Percentiles rank a stretch among this genome's conserved stretches.
These are phyloP conservation scores for Asterochloris erici DNA, from an alignment of 139 green algal genomes.

Conservation along the genomic window DNA sequence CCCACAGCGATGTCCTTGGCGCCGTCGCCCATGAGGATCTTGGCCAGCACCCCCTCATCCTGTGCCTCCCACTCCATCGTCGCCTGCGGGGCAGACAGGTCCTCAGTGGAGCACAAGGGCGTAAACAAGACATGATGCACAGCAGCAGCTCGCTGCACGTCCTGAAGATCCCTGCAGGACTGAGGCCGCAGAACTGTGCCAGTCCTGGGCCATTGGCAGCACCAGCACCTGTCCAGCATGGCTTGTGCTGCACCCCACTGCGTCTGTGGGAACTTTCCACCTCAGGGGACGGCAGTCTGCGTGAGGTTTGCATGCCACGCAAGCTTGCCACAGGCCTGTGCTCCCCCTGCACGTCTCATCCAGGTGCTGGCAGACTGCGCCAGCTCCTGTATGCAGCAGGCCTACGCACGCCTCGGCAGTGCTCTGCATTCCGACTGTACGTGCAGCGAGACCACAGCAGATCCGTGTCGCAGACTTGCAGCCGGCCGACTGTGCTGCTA, in stretches of 20 bases:
- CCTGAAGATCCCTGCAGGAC: background rate
- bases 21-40: constrained; percentile 74
- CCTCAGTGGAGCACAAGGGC: background rate
- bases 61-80: constrained; percentile 92
- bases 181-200: background rate
- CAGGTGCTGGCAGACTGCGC: background rate
- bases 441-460: background rate
- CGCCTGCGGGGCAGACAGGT: constrained; percentile 46
- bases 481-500: background rate
- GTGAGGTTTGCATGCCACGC: no score
- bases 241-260: background rate
- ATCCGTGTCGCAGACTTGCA: background rate
- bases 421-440: background rate
- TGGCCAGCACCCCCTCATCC: constrained; percentile 88
- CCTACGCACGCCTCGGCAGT: background rate
- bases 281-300: no score
- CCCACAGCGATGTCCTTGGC: constrained; percentile 69
- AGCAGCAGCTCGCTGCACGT: background rate
- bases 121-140: background rate
- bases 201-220: background rate
- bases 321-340: no score
- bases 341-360: background rate
- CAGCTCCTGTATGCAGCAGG: background rate
- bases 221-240: background rate
- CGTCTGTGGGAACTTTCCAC: background rate